These are phyloP conservation scores for Trifolium subterraneum DNA, from an alignment of 306 rosid genomes.

Conservation along the genomic window DNA sequence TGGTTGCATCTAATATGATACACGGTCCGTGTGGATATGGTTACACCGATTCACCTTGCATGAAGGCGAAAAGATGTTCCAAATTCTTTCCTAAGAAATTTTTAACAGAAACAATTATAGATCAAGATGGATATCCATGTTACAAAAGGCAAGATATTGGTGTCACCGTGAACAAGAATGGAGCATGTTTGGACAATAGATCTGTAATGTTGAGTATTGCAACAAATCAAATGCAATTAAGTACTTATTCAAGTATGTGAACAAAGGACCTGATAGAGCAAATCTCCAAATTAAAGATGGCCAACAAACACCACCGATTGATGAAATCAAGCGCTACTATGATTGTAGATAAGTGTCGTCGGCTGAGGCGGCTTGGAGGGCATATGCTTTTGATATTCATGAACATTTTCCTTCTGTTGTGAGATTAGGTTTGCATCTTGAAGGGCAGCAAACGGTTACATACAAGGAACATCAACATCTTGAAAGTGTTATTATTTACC, in stretches of 20 bases:
- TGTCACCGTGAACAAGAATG: neutral
- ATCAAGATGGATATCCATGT: neutral
- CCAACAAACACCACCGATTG: neutral
- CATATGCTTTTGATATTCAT: neutral
- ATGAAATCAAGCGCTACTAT: neutral
- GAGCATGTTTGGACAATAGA: neutral
- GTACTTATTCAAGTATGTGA: too few species aligned
- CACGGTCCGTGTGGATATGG: neutral
- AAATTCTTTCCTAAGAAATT: neutral
- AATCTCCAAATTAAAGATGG: neutral
- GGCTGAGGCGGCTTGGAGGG: neutral
- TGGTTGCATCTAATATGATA: neutral
- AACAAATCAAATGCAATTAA: too few species aligned
- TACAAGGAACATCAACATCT: neutral
- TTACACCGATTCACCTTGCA: neutral
- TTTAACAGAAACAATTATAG: neutral
- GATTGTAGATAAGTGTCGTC: neutral
- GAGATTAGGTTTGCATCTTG: neutral
- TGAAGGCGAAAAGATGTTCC: neutral
- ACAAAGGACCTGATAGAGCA: neutral
- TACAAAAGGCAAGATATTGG: neutral
- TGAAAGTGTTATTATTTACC: neutral
- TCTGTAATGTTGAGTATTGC: neutral
- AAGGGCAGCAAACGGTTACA: neutral
- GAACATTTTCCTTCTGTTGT: neutral